Evolutionary conservation across 164 flowering plant species (phyloP).

Genomic region (Pachysandra terminalis): DNA sequence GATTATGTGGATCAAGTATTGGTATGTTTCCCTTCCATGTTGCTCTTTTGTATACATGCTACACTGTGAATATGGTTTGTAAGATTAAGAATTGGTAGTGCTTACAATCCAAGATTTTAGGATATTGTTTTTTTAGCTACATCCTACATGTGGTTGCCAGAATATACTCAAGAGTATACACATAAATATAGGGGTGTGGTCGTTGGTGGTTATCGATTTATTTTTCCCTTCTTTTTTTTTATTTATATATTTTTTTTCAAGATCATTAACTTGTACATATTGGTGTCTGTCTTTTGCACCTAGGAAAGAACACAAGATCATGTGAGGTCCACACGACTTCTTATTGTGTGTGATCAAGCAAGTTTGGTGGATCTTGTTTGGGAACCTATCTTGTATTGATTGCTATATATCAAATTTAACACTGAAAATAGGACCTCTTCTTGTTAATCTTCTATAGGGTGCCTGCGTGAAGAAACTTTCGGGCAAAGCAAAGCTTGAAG

Average conservation of each 20-base stretch:
- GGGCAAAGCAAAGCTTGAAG: slow-evolving; percentile 74
- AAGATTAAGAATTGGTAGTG: not conserved
- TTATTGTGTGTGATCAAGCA: not conserved
- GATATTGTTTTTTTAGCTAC: not conserved
- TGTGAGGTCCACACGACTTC: not conserved
- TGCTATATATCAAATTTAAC: not conserved
- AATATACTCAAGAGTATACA: too few relatives aligned
- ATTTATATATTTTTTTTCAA: too few relatives aligned
- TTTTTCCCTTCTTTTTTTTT: too few relatives aligned
- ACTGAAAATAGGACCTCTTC: not conserved
- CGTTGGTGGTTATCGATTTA: too few relatives aligned
- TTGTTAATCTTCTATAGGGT: slow-evolving; percentile 49
- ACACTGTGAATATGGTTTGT: not conserved
- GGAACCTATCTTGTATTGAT: not conserved
- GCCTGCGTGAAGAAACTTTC: slow-evolving; percentile 86
- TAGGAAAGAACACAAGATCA: not conserved
- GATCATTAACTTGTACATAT: not conserved
- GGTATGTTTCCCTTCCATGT: slow-evolving; percentile 45
- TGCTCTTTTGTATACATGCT: not conserved
- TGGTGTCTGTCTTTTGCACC: not conserved
- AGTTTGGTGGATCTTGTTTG: slow-evolving; percentile 1
- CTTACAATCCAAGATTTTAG: not conserved
- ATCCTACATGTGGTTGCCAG: not conserved
- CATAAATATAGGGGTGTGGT: too few relatives aligned
- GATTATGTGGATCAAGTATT: slow-evolving; percentile 97